A percentile compares a stretch with the other conserved stretches of the same genome.
phyloP scores from a whole-genome alignment of 495 filamentous ascomycete genomes.

The Sporormia fimetaria region DNA sequence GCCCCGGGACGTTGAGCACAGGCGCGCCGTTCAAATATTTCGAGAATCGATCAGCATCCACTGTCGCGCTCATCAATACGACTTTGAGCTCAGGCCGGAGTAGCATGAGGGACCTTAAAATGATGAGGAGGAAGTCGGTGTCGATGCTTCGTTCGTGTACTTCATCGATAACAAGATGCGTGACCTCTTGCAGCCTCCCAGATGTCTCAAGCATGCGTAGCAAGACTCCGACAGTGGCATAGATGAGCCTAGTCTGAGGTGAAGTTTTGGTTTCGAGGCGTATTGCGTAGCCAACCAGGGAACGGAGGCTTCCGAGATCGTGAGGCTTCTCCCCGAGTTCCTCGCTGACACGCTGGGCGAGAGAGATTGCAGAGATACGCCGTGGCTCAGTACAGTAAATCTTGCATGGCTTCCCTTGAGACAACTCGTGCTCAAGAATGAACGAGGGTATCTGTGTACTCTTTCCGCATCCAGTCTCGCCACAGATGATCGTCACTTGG shows the following conservation, averaged over 20 bases:
- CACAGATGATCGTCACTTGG: slow-evolving; percentile 81
- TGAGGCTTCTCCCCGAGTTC: slow-evolving; percentile 76
- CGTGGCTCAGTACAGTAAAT: slow-evolving; percentile 95
- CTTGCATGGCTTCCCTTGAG: slow-evolving; percentile 68
- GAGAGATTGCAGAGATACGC: slow-evolving; percentile 87
- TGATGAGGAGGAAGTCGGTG: slow-evolving; percentile 85
- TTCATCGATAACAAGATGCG: slow-evolving; percentile 87
- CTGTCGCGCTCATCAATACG: slow-evolving; percentile 91
- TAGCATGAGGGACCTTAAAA: slow-evolving; percentile 68
- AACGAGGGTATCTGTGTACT: slow-evolving; percentile 93
- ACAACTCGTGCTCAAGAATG: slow-evolving; percentile 78
- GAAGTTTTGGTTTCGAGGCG: slow-evolving; percentile 79
- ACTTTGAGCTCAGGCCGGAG: slow-evolving; percentile 66
- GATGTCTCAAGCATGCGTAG: slow-evolving; percentile 92
- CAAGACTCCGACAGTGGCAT: slow-evolving; percentile 80
- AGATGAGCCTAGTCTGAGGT: slow-evolving; percentile 69
- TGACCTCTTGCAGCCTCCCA: slow-evolving; percentile 73
- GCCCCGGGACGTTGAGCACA: slow-evolving; percentile 76
- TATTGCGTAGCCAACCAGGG: slow-evolving; percentile 88
- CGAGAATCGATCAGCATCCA: slow-evolving; percentile 84
- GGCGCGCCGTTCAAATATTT: slow-evolving; percentile 75
- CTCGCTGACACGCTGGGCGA: slow-evolving; percentile 83
- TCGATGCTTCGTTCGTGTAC: slow-evolving; percentile 93
- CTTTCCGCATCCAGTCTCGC: slow-evolving; percentile 94
- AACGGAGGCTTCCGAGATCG: slow-evolving; percentile 70